Base-by-base conservation (phyloP, 805 yeast genomes). In the Danielia oregonensis region DNA sequence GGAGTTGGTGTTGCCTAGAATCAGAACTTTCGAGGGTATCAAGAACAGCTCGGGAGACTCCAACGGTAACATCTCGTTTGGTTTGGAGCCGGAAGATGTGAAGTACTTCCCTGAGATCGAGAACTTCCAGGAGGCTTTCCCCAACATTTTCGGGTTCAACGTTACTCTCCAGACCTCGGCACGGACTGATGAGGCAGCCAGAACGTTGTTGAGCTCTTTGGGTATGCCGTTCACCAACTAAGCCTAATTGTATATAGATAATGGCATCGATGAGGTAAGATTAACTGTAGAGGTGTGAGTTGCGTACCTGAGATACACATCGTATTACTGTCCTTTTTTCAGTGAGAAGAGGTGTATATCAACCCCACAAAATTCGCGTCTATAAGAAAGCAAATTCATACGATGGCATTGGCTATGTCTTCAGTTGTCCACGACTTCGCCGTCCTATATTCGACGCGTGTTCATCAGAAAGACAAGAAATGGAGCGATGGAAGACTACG, bases 71-170 rank as follows among this genome's bases (percentile, higher is more conserved):
- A 74, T 94, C 39, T 74, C 93, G 7, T 80, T 93, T 54, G 96
- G 96, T 29, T 62, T 93, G 48, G 76, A 75, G 26, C 78, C 86
- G 2, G 86, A 82, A 35, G 87, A 86, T 50, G 77, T 85, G 33
- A 78, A 76, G 51, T 73, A 72, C 54, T 93, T 93, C 74, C 99
- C 99, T 3, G 98, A 93, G 63, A 79, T 93, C 42, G 96, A 89
- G 55, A 76, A 81, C 38, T 87, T 84, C 61, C 87, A 82, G 57
- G 97, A 91, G 58, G 67, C 84, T 44, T 93, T 91, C 86, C 89
- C 95, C 24, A 76, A 70, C 44, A 78, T 88, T 19, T 86, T 80
- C 55, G 97, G 96, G 39, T 73, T 91, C 71, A 84, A 87, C 55
- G 71, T 93, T 37, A 84, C 86, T 25, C 64, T 93, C 47, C 85